These are phyloP conservation scores for Nakaseomyces kungkrabaensis DNA, from an alignment of 1,139 yeast genomes.

Conservation along the genomic window DNA sequence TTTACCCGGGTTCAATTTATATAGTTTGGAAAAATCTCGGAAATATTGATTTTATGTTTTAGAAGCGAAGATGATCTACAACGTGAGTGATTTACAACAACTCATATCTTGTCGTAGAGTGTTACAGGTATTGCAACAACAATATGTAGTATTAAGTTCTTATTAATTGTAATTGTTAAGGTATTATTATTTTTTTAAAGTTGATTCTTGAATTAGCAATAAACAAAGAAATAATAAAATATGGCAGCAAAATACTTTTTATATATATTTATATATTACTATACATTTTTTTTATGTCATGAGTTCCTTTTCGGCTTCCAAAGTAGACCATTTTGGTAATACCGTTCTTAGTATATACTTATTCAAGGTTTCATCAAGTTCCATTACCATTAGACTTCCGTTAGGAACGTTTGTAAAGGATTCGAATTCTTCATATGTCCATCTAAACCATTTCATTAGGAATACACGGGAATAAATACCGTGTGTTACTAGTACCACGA, in stretches of 20 bases:
- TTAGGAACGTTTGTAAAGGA: constrained; percentile 72
- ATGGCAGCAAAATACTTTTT: no score
- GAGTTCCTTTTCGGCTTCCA: constrained; percentile 1
- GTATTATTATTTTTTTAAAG: no score
- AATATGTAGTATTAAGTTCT: no score
- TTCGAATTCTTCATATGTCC: constrained; percentile 87
- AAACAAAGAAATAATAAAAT: no score
- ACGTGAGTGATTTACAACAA: no score
- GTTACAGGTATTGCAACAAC: no score
- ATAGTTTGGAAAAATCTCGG: no score
- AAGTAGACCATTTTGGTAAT: constrained; percentile 43
- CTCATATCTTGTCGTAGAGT: no score
- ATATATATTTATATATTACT: background rate
- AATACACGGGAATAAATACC: constrained; percentile 93
- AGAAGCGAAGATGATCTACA: no score
- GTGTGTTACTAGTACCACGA: constrained; percentile 77
- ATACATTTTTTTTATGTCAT: background rate
- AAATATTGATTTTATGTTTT: no score
- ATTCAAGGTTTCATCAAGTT: constrained; percentile 37
- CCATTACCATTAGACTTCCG: constrained; percentile 75
- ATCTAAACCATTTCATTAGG: constrained; percentile 84
- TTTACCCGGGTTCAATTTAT: background rate
- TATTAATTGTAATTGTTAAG: no score
- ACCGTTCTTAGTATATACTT: constrained; percentile 45
- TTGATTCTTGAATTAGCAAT: no score